phyloP scores from a whole-genome alignment of 148 eudicot species.

The Pharnaceum exiguum region DNA sequence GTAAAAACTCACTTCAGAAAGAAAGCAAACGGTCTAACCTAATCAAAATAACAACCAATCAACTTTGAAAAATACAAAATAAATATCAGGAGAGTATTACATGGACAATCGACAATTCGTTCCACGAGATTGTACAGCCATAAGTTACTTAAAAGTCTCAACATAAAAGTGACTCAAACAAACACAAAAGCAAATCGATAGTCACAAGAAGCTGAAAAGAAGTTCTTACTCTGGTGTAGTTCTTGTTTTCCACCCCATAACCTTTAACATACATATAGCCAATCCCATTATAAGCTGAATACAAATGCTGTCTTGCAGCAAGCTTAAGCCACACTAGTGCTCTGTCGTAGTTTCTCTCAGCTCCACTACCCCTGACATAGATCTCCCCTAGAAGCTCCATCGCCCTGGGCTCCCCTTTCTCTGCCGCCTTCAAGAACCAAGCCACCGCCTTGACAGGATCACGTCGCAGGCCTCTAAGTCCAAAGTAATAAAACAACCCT shows the following conservation, averaged over 20 bases:
- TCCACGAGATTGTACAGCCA: neutral
- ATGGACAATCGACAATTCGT: no score
- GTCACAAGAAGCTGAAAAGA: neutral
- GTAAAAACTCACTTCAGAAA: neutral
- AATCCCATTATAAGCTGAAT: conserved; percentile 92
- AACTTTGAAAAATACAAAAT: neutral
- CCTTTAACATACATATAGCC: conserved; percentile 95
- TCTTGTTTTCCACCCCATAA: conserved; percentile 87
- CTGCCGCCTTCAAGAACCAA: conserved; percentile 87
- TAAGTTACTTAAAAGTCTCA: neutral
- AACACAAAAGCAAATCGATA: conserved; percentile 3
- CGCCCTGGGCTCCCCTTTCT: conserved; percentile 86
- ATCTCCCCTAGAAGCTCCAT: conserved; percentile 98
- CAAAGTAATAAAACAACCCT: conserved; percentile 87
- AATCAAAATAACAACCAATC: neutral
- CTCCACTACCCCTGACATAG: conserved; percentile 84
- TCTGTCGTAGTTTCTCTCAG: conserved; percentile 75
- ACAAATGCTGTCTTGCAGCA: conserved; percentile 79
- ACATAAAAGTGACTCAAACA: neutral
- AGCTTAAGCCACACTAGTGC: conserved; percentile 82
- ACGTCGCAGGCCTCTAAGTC: conserved; percentile 84
- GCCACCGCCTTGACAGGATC: conserved; percentile 72
- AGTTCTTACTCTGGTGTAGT: conserved; percentile 67
- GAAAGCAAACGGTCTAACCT: neutral
- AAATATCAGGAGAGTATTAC: neutral